Evolutionary conservation across 2,329 filamentous ascomycete genomes (phyloP), one percentile per base, ranked within the genome.

Genomic region (Aspergillus sp.): DNA sequence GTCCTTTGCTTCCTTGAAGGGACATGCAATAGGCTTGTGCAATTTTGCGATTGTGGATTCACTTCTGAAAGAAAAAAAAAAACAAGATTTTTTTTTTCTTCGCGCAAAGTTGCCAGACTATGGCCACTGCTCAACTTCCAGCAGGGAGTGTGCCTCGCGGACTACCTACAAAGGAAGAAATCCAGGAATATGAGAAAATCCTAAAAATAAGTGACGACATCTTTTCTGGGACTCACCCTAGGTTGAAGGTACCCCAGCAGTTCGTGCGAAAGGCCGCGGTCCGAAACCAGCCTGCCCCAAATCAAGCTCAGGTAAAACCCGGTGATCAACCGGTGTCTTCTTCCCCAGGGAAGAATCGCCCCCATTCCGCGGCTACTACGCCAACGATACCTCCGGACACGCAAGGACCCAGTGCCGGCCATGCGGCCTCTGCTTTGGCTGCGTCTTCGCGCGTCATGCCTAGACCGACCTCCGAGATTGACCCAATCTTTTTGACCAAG

Each of bases 401-500:
- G 47, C 65, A 68, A 50, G 60, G 57, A 59, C 59, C 65, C 31
- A 50, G 62, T 47, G 54, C 60, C 52, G 60, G 53, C 54, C 67
- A 68, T 56, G 60, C 62, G 42, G 56, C 66, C 7, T 65, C 72
- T 56, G 58, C 56, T 57, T 58, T 66, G 20, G 54, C 67, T 31
- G 63, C 60, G 64, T 68, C 75, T 53, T 69, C 75, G 63, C 76
- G 73, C 69, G 67, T 76, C 63, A 67, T 75, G 67, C 74, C 77
- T 61, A 81, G 78, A 69, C 76, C 83, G 65, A 84, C 83, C 64
- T 86, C 87, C 61, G 87, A 89, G 75, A 90, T 95, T 78, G 87
- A 96, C 74, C 91, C 92, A 53, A 87, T 96, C 62, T 83, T 96
- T 67, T 83, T 96, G 75, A 89, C 91, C 71, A 96, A 96, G 77